These are phyloP conservation scores for Sambucus nigra DNA, from an alignment of 129 eudicot species.

Conservation along the genomic window DNA sequence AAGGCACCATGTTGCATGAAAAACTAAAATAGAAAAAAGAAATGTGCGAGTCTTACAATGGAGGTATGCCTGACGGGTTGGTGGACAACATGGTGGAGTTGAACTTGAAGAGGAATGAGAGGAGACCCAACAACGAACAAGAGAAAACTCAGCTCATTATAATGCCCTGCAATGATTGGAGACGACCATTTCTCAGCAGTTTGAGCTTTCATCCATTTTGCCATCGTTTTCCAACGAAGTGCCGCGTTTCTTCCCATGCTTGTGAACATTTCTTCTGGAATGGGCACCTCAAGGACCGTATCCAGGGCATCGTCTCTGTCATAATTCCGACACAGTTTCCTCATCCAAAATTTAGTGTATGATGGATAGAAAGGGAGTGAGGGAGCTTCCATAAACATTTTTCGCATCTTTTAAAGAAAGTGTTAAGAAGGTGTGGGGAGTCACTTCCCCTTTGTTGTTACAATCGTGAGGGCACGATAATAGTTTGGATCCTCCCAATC, in stretches of 20 bases:
- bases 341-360: conserved; percentile 30
- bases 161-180: conserved; percentile 53
- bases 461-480: too few relatives aligned
- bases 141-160: conserved; percentile 79
- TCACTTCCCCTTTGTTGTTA: too few relatives aligned
- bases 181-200: conserved; percentile 71
- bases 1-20: too few relatives aligned
- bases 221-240: conserved; percentile 76
- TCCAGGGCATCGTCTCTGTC: conserved; percentile 51
- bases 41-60: conserved; percentile 60
- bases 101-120: conserved; percentile 78
- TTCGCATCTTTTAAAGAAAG: too few relatives aligned
- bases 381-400: too few relatives aligned
- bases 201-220: conserved; percentile 95
- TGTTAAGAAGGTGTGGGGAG: too few relatives aligned
- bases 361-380: too few relatives aligned
- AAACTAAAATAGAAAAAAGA: too few relatives aligned
- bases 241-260: conserved; percentile 37
- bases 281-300: conserved; percentile 57
- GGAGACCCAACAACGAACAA: conserved; percentile 81
- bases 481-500: too few relatives aligned
- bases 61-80: conserved; percentile 61
- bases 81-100: conserved; percentile 26
- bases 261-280: conserved; percentile 60
- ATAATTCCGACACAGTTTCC: conserved; percentile 55